Percentiles rank a stretch among this genome's conserved stretches.
Conservation (phyloP, 2,329 filamentous ascomycete genomes). For the Periconia digitata region DNA sequence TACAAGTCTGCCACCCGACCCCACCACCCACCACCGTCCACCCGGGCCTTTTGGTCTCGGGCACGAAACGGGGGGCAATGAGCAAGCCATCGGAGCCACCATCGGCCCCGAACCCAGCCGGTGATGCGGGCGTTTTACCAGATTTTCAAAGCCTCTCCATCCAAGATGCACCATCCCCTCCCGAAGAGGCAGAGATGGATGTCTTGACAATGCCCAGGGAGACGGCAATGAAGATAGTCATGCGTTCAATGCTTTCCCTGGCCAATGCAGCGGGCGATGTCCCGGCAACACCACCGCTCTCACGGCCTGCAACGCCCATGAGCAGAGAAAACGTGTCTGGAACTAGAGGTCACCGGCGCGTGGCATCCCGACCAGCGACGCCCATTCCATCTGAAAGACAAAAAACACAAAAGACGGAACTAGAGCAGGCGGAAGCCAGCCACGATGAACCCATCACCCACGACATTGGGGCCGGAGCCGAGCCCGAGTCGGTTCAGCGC, state of each 20-base stretch:
- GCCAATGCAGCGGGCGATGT: conserved; percentile 75
- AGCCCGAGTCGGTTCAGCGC: conserved; percentile 76
- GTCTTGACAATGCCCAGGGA: conserved; percentile 72
- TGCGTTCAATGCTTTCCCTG: conserved; percentile 59
- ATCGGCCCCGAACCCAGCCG: conserved; percentile 44
- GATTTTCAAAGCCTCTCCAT: conserved; percentile 34
- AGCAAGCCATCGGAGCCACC: conserved; percentile 33
- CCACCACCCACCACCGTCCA: conserved; percentile 33
- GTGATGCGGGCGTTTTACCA: conserved; percentile 44
- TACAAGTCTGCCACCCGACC: conserved; percentile 35
- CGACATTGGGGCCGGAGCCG: conserved; percentile 63
- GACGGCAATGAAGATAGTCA: conserved; percentile 78
- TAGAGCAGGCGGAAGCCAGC: conserved; percentile 55
- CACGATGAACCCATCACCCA: conserved; percentile 50
- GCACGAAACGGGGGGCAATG: conserved; percentile 18
- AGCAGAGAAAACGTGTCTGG: conserved; percentile 31
- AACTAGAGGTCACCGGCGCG: conserved; percentile 32
- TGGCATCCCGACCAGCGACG: conserved; percentile 42
- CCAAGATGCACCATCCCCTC: conserved; percentile 42
- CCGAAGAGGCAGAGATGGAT: conserved; percentile 57
- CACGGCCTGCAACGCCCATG: conserved; percentile 60
- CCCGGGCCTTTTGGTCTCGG: conserved; percentile 29
- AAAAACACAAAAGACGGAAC: conserved; percentile 41
- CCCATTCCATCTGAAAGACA: conserved; percentile 45
- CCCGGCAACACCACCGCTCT: conserved; percentile 74